These are phyloP conservation scores for Saccharum spontaneum DNA, from an alignment of 176 grass and related monocot species.

Conservation along the genomic window DNA sequence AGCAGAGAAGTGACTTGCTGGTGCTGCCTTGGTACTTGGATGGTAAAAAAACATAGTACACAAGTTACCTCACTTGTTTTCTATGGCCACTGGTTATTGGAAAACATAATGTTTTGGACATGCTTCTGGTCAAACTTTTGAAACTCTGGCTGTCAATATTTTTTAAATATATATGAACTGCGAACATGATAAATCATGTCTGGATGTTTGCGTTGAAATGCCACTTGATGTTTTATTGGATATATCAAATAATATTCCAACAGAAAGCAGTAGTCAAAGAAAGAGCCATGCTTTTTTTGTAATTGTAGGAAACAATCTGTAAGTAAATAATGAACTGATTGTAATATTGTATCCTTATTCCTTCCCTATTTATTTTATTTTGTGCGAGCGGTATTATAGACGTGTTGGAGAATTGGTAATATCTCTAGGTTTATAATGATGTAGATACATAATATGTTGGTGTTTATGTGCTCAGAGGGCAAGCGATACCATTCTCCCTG, in stretches of 20 bases:
- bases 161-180: not conserved
- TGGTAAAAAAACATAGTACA: not conserved
- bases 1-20: not conserved
- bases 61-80: not conserved
- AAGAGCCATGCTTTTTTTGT: not conserved
- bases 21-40: not conserved
- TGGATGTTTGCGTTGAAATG: not conserved
- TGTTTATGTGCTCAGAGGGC: not conserved
- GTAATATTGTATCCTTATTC: not conserved
- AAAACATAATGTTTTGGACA: not conserved
- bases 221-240: not conserved
- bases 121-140: not conserved
- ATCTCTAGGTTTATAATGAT: not conserved
- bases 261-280: constrained; percentile 1
- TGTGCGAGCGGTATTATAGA: not conserved
- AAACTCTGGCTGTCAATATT: not conserved
- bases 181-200: not conserved
- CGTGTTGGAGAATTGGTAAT: not conserved
- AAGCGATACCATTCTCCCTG: not conserved
- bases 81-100: not conserved
- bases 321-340: not conserved
- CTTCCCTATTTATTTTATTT: not conserved
- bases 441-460: not conserved
- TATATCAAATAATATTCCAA: not conserved
- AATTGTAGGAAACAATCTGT: not conserved